Evolutionary conservation across 176 grass and related monocot species (phyloP), one percentile per base, ranked within the genome.

Genomic region (Aegilops umbellulata): DNA sequence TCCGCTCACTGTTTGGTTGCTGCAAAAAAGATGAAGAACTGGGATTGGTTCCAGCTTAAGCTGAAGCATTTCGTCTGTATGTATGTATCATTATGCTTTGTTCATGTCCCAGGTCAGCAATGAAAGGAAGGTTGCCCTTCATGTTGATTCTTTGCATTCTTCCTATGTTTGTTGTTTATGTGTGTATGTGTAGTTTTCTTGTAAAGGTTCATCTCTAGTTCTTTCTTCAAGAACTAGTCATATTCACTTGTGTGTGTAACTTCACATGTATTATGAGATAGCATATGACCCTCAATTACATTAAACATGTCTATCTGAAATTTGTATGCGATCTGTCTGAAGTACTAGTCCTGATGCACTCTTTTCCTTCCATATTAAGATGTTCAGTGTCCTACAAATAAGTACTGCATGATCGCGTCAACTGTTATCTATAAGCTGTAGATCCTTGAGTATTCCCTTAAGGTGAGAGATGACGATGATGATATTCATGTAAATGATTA

Each of bases 1-100:
- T 98, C 70, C 87, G 84, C 83, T 91, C 91, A 60, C 51, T 94
- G 66, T 95, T 95, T 46, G 77, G 60, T 55, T 90, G 83, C 36
- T 82, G 44, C 85, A 94, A 63, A 84, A 89, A 94, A 64, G 86
- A 87, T 46, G 53, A 64, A 64, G 88, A 81, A 62, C 30, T 78
- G 19, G 74, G 44, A 44, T 65, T 83, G 1, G n/a, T 66, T 87
- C 79, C 71, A 78, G 75, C 65, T 64, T 83, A 93, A 93, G 58
- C 65, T 81, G 80, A 85, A 91, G 42, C 65, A 85, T 86, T 88
- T 76, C 61, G 32, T 65, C 78, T 89, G 80, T 79, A 80, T 85
- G 80, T 79, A 80, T 85, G 76, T 82, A 76, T 34, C 3, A 19
- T 80, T 19, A n/a, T 80, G 61, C 20, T 55, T 53, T 82, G n/a